Evolutionary conservation across 169 alveolate species (phyloP).

Genomic region (Gregarina niphandrodes): DNA sequence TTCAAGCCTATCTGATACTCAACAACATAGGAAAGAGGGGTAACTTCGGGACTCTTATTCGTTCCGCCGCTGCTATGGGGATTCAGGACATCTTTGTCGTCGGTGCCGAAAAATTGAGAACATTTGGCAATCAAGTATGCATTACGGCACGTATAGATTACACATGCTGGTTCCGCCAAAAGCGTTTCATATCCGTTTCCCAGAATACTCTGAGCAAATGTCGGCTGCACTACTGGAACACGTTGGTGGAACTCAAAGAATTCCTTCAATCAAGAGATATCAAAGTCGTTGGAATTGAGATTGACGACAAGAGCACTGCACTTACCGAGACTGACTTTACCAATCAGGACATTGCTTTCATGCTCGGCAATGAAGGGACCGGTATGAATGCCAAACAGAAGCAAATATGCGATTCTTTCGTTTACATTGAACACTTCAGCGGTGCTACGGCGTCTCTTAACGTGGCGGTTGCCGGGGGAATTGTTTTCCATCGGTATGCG

Average conservation of each 20-base stretch:
- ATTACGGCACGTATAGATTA: slow-evolving; percentile 1
- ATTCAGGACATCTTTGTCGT: slow-evolving; percentile 22
- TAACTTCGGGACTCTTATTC: slow-evolving; percentile 17
- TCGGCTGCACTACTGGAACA: too few species aligned
- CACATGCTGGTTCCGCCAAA: too few species aligned
- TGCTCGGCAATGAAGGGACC: slow-evolving; percentile 65
- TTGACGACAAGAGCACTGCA: too few species aligned
- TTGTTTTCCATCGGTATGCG: slow-evolving; percentile 52
- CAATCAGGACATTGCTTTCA: slow-evolving; percentile 49
- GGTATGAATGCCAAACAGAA: slow-evolving; percentile 50
- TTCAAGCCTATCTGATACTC: slow-evolving; percentile 17
- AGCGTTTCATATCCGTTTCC: too few species aligned
- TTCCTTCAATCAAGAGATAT: too few species aligned
- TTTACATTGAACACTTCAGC: slow-evolving; percentile 54
- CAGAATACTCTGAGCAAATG: too few species aligned
- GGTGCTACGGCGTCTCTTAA: slow-evolving; percentile 59
- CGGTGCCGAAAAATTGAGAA: slow-evolving; percentile 12
- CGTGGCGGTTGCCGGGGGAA: slow-evolving; percentile 64
- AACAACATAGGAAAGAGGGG: slow-evolving; percentile 19
- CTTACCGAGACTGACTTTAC: too few species aligned
- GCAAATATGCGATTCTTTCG: slow-evolving; percentile 54
- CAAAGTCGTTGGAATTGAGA: too few species aligned
- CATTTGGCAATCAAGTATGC: slow-evolving; percentile 23
- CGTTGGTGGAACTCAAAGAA: too few species aligned
- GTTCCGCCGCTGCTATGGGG: slow-evolving; percentile 24